These are phyloP conservation scores for Angomonas ambiguus DNA, from an alignment of 208 protist genomes.

Conservation along the genomic window DNA sequence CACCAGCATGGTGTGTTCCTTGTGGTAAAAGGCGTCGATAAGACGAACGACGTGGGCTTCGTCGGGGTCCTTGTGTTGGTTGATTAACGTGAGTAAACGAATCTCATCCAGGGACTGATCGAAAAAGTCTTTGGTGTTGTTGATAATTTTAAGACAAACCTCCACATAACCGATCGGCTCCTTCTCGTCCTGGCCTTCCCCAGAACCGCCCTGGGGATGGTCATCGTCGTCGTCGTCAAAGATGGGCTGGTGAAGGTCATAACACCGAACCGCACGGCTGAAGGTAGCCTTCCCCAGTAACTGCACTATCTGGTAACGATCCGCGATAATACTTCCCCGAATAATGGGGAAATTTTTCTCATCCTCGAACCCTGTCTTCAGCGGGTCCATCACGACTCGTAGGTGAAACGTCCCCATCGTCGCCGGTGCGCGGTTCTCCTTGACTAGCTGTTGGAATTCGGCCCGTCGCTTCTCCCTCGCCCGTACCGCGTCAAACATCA, in stretches of 20 bases:
- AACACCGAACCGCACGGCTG: slow-evolving; percentile 90
- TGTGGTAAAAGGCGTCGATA: slow-evolving; percentile 96
- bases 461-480: slow-evolving; percentile 61
- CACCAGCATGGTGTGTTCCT: slow-evolving; percentile 96
- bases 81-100: slow-evolving; percentile 92
- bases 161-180: slow-evolving; percentile 60
- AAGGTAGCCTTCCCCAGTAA: slow-evolving; percentile 94
- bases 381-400: slow-evolving; percentile 86
- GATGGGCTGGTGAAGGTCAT: slow-evolving; percentile 88
- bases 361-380: slow-evolving; percentile 93
- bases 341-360: slow-evolving; percentile 91
- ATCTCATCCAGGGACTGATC: slow-evolving; percentile 97
- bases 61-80: slow-evolving; percentile 88
- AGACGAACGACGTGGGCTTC: slow-evolving; percentile 87
- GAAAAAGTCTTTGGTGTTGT: slow-evolving; percentile 97
- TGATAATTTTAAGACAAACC: slow-evolving; percentile 97
- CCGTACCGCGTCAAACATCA: slow-evolving; percentile 72
- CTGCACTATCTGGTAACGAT: slow-evolving; percentile 93
- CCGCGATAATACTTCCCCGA: slow-evolving; percentile 82
- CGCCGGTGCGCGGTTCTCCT: slow-evolving; percentile 54
- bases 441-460: slow-evolving; percentile 59
- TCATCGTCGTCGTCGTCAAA: slow-evolving; percentile 57
- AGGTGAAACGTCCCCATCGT: slow-evolving; percentile 90
- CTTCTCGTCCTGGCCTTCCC: slow-evolving; percentile 13
- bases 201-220: neutral